Evolutionary conservation across 306 rosid species (phyloP), one percentile per base, ranked within the genome.

Genomic region (Echinosophora koreensis): DNA sequence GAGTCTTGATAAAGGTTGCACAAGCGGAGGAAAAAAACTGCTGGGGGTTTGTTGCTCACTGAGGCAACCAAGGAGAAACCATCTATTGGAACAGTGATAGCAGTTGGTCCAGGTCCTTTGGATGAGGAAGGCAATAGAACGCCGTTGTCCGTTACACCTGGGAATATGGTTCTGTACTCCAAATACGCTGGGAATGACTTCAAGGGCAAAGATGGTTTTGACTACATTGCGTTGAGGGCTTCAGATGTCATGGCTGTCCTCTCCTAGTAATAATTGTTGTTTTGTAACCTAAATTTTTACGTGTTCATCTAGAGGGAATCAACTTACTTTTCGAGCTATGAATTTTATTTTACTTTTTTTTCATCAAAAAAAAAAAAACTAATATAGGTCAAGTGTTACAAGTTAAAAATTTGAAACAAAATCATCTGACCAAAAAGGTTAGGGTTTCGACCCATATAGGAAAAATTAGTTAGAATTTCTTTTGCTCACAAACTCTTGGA

Each of bases 1-100:
- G 98, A 80, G 97, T 95, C 44, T 66, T 95, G 66, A 92, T 95
- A 82, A 91, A 95, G 98, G 88, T 96, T 74, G 92, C 94, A 5
- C 94, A 77, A 58, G 97, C 96, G 0, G 96, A 96, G 89, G 90
- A n/a, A 84, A 42, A 96, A 84, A 82, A 96, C 98, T 14, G 83
- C 97, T 1, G 90, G 96, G 41, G 98, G 97, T 42, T 79, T 96
- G 90, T 82, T 96, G 87, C 88, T 96, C 69, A 92, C 94, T 2
- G 94, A 35, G n/a, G n/a, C n/a, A n/a, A n/a, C n/a, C n/a, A n/a
- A n/a, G n/a, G n/a, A n/a, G n/a, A n/a, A n/a, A n/a, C 96, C 98
- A 28, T 96, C 99, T 14, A 73, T 87, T 54, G 98, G 99, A 77
- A 87, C 90, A 27, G 98, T 94, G 73, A 78, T 88, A 57, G 98